Conservation (phyloP, 306 rosid species). For the Canavalia gladiata region DNA sequence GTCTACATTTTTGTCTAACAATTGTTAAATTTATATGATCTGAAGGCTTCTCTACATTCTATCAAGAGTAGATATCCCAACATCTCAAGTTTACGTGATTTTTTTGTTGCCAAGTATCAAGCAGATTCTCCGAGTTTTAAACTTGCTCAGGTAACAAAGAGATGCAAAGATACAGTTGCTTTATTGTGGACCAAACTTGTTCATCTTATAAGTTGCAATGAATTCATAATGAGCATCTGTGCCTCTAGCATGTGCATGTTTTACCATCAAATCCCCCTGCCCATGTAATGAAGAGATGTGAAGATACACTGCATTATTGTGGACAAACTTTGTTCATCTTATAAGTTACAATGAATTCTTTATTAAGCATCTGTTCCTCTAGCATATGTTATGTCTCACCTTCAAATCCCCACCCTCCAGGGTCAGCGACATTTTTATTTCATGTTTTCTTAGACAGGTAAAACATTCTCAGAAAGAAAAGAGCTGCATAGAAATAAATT, state of each 20-base stretch:
- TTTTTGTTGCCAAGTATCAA: constrained; percentile 84
- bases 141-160: constrained; percentile 87
- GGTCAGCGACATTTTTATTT: constrained; percentile 15
- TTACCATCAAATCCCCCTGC: constrained; percentile 58
- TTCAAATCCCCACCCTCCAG: neutral
- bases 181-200: constrained; percentile 34
- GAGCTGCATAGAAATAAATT: neutral
- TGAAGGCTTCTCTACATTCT: constrained; percentile 93
- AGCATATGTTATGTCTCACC: constrained; percentile 24
- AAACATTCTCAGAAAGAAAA: neutral
- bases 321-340: constrained; percentile 34
- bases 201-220: constrained; percentile 33
- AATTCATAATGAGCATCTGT: constrained; percentile 4
- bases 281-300: constrained; percentile 68
- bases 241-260: constrained; percentile 21
- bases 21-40: constrained; percentile 30
- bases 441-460: constrained; percentile 13
- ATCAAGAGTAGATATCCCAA: constrained; percentile 86
- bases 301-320: constrained; percentile 21
- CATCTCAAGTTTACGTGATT: constrained; percentile 84
- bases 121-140: constrained; percentile 89
- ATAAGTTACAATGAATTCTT: constrained; percentile 28
- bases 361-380: neutral
- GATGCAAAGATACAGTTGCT: constrained; percentile 17
- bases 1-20: constrained; percentile 17